Conservation (phyloP, 768 basidiomycete species). For the Calocybe indica region DNA sequence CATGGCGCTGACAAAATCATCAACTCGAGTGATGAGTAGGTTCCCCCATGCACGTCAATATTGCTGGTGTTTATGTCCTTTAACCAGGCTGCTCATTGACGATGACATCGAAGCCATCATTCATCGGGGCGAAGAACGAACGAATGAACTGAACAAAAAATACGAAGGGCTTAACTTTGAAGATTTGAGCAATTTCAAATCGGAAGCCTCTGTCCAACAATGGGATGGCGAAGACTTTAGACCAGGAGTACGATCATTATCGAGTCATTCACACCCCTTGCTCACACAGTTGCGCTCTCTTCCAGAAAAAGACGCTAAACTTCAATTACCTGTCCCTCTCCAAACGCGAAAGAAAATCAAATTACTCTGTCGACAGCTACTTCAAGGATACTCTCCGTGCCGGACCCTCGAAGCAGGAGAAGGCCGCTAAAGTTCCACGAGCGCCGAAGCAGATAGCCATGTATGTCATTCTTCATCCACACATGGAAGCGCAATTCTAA, state of each 20-base stretch:
- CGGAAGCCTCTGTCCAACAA: constrained; percentile 83
- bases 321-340: constrained; percentile 81
- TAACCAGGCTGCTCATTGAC: constrained; percentile 60
- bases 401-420: constrained; percentile 72
- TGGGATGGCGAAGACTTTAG: constrained; percentile 97
- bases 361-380: constrained; percentile 93
- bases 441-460: constrained; percentile 85
- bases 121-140: constrained; percentile 84
- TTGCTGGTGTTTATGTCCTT: not conserved
- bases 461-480: constrained; percentile 35
- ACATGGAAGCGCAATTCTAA: constrained; percentile 2
- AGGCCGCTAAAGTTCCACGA: constrained; percentile 75
- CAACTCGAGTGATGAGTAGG: constrained; percentile 69
- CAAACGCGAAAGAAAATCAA: constrained; percentile 90
- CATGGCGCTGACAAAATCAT: constrained; percentile 98
- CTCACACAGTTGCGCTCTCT: not conserved
- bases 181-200: constrained; percentile 95
- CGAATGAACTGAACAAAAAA: constrained; percentile 81
- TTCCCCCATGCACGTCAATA: constrained; percentile 2
- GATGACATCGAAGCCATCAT: constrained; percentile 96
- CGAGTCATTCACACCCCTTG: not conserved
- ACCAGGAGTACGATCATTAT: constrained; percentile 44
- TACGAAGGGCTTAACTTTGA: constrained; percentile 93
- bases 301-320: constrained; percentile 60
- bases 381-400: constrained; percentile 88